Percentiles rank a stretch among this genome's conserved stretches.
Conservation (phyloP, 129 eudicot species). For the Lactuca sativa region DNA sequence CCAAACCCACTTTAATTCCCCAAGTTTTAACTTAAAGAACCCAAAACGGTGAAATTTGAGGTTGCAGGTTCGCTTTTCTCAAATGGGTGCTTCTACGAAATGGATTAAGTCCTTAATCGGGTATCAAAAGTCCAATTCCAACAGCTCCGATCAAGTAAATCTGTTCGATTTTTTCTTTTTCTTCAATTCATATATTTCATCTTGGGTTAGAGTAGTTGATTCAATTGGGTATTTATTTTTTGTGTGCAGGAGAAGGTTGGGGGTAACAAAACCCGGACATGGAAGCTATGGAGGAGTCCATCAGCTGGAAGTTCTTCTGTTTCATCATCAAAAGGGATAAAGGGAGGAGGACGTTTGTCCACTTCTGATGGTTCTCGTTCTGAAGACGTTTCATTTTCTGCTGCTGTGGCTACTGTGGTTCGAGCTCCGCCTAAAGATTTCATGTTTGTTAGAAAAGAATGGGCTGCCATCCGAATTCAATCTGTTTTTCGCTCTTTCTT, state of each 20-base stretch:
- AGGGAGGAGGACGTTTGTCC: conserved; percentile 37
- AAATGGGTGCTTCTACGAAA: conserved; percentile 82
- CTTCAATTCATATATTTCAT: not conserved
- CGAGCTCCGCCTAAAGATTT: conserved; percentile 82
- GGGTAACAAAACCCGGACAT: conserved; percentile 53
- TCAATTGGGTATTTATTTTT: not conserved
- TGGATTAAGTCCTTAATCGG: conserved; percentile 77
- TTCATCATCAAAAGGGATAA: conserved; percentile 35
- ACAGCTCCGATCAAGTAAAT: conserved; percentile 37
- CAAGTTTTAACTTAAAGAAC: not conserved
- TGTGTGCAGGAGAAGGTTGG: conserved; percentile 53
- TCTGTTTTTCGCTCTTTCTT: conserved; percentile 75
- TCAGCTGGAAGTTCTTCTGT: conserved; percentile 45
- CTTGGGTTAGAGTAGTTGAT: not conserved
- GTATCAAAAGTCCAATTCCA: conserved; percentile 44
- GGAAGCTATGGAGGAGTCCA: conserved; percentile 89
- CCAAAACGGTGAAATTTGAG: not conserved
- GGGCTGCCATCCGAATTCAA: conserved; percentile 95
- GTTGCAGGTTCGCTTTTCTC: not conserved
- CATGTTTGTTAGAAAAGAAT: conserved; percentile 61
- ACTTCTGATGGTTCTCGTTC: conserved; percentile 52
- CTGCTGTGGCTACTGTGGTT: conserved; percentile 75
- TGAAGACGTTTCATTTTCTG: conserved; percentile 54
- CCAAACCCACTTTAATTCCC: conserved; percentile 7
- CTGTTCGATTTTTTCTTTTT: not conserved